phyloP scores from a whole-genome alignment of 306 rosid species.

The Cajanus cajan region DNA sequence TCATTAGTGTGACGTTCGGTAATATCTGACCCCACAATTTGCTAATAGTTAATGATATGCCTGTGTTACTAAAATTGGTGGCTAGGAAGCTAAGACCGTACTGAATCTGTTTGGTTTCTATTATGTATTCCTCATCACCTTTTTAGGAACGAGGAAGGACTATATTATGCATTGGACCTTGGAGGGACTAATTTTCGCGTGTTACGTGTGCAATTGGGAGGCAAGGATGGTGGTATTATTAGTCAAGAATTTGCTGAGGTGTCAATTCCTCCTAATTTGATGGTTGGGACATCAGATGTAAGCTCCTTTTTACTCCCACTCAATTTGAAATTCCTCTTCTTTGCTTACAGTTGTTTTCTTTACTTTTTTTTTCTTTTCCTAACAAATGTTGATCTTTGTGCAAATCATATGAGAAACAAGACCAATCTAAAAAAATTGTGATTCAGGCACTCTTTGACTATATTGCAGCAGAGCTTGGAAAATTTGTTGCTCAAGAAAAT shows the following conservation, averaged over 20 bases:
- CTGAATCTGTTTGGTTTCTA: not conserved
- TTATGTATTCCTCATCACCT: not conserved
- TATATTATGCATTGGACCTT: slow-evolving; percentile 92
- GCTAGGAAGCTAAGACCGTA: too few relatives aligned
- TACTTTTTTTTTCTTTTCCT: slow-evolving; percentile 15
- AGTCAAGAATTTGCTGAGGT: slow-evolving; percentile 74
- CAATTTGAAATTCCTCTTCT: not conserved
- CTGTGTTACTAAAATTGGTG: too few relatives aligned
- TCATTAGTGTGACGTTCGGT: too few relatives aligned
- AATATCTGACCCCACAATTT: too few relatives aligned
- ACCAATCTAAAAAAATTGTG: slow-evolving; percentile 33
- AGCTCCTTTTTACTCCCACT: slow-evolving; percentile 34
- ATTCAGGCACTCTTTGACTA: slow-evolving; percentile 87
- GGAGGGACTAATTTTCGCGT: slow-evolving; percentile 99
- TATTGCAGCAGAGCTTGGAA: slow-evolving; percentile 77
- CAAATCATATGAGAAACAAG: slow-evolving; percentile 7
- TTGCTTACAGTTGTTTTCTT: not conserved
- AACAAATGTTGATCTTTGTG: not conserved
- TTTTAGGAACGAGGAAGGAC: slow-evolving; percentile 77
- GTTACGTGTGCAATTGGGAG: slow-evolving; percentile 83
- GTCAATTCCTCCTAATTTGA: slow-evolving; percentile 76
- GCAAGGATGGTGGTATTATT: slow-evolving; percentile 59
- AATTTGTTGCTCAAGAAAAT: slow-evolving; percentile 80
- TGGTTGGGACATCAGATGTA: slow-evolving; percentile 79
- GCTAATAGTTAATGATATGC: too few relatives aligned